phyloP scores from a whole-genome alignment of 2,329 filamentous ascomycete species.

The Lachnellula arida region DNA sequence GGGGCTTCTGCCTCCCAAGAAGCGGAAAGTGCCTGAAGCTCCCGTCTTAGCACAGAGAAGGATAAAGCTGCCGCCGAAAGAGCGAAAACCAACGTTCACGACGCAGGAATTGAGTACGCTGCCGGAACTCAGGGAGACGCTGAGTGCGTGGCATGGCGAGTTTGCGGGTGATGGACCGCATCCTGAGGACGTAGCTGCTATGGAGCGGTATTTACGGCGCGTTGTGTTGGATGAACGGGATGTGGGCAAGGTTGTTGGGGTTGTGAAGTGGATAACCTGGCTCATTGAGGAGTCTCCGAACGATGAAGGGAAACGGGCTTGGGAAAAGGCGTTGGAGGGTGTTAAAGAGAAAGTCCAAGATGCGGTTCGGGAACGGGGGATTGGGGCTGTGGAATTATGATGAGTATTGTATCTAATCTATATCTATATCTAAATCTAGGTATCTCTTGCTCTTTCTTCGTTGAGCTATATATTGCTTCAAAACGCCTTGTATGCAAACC shows the following conservation, averaged over 20 bases:
- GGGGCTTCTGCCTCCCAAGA: constrained; percentile 34
- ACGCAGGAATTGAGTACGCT: constrained; percentile 49
- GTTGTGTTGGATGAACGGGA: constrained; percentile 75
- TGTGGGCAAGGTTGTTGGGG: constrained; percentile 65
- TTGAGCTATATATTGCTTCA: too few species aligned
- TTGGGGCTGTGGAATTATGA: constrained; percentile 50
- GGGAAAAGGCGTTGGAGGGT: constrained; percentile 41
- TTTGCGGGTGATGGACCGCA: constrained; percentile 75
- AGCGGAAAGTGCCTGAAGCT: constrained; percentile 18
- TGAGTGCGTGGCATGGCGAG: constrained; percentile 70
- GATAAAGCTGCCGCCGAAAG: constrained; percentile 44
- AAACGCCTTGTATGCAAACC: too few species aligned
- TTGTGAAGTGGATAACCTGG: constrained; percentile 64
- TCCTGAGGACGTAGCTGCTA: constrained; percentile 67
- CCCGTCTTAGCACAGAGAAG: constrained; percentile 25
- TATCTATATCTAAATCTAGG: too few species aligned
- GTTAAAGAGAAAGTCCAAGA: constrained; percentile 49
- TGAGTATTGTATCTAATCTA: background rate
- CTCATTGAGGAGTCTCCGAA: constrained; percentile 43
- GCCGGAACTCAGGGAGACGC: constrained; percentile 65
- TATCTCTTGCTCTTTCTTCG: too few species aligned
- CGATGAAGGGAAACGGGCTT: constrained; percentile 39
- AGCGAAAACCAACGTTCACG: constrained; percentile 57
- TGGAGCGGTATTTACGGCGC: constrained; percentile 65
- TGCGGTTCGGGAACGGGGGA: constrained; percentile 51